Evolutionary conservation across 1,284 basidiomycete species (phyloP), one percentile per base, ranked within the genome.

Genomic region (Puccinia coronata): DNA sequence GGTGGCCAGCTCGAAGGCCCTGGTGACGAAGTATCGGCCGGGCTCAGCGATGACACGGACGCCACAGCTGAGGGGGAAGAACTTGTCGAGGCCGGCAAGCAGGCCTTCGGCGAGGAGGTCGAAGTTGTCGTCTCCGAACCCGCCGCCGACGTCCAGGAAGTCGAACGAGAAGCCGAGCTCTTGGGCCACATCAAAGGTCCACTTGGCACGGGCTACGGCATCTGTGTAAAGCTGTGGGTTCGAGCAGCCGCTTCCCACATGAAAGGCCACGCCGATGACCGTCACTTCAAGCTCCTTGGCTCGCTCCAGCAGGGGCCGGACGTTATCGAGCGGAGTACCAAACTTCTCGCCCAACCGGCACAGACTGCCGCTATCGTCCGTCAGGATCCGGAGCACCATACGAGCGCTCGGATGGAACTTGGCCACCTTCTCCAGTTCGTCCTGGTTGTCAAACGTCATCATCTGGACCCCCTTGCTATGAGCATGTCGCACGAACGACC

Each of bases 371-470:
- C 93, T 94, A 87, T 99, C 97, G 87, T 99, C 97, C 25, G 96
- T 96, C 69, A 99, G 89, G 86, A 99, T 98, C 82, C 96, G 93
- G 41, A 98, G 88, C 83, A 99, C 92, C 76, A 98, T 90, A 87
- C 94, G 92, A 59, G 96, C 95, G 65, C 87, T 85, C 0, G 95
- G 93, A 86, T 96, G 92, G 25, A 90, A 89, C 67, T 92, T 91
- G 67, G 93, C 91, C 83, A 99, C 91, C 88, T 99, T 99, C 90
- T 93, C 90, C n/a, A 99, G 89, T 87, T 99, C 97, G 87, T 99
- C 97, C 73, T 90, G 90, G 87, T 99, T 99, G 88, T 99, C 97
- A 85, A 99, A 99, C 0, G 96, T 98, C 93, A 98, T 98, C 88
- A 91, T 91, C 84, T 93, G 90, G 69, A 99, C 95, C 34, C 92